phyloP scores from a whole-genome alignment of 768 basidiomycete genomes.

The Gautieria morchelliformis region DNA sequence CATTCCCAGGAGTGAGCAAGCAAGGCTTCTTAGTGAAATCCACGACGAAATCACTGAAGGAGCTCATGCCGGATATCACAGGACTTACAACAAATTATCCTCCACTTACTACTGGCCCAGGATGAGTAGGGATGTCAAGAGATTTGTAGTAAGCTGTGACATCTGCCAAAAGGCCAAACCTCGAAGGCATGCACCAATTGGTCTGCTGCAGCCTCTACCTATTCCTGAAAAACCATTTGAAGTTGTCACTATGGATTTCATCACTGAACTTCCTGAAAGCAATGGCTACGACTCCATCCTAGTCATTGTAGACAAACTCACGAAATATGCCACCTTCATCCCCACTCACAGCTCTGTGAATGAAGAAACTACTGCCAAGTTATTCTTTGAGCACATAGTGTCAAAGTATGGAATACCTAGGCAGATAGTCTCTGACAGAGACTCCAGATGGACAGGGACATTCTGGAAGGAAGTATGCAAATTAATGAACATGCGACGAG shows the following conservation, averaged over 20 bases:
- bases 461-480: no score
- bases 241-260: constrained; percentile 17
- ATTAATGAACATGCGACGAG: no score
- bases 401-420: no score
- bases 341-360: constrained; percentile 21
- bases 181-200: background rate
- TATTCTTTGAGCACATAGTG: no score
- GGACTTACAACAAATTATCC: constrained; percentile 11
- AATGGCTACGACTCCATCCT: constrained; percentile 14
- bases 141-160: constrained; percentile 22
- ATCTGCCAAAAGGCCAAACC: constrained; percentile 12
- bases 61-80: constrained; percentile 15
- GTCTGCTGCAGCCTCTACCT: constrained; percentile 1
- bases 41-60: constrained; percentile 11
- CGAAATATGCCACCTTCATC: constrained; percentile 34
- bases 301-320: constrained; percentile 14
- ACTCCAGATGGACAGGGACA: no score
- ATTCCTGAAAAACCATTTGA: constrained; percentile 15
- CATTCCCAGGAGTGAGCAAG: constrained; percentile 6
- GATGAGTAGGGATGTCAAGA: constrained; percentile 13
- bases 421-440: no score
- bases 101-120: constrained; percentile 19
- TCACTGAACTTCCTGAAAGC: constrained; percentile 15
- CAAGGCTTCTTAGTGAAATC: constrained; percentile 1
- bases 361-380: constrained; percentile 25